Evolutionary conservation across 2,329 filamentous ascomycete species (phyloP), one percentile per base, ranked within the genome.

Genomic region (Fusarium piperis): DNA sequence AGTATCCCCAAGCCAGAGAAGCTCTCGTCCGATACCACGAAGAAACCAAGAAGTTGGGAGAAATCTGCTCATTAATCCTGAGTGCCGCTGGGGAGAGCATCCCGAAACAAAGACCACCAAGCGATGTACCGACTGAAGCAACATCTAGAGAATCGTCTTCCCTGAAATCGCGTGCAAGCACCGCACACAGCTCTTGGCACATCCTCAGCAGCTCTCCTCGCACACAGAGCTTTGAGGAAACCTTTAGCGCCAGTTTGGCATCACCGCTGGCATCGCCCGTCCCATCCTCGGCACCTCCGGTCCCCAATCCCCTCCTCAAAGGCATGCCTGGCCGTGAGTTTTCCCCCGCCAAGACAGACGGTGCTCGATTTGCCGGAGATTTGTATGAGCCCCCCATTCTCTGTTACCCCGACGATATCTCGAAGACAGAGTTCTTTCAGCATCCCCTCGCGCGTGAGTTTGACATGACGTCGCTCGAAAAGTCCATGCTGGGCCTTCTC

Each of bases 291-390:
- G 62, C 64, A 0, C 65, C 69, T 23, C 56, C 71, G 6, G 65
- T 69, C 9, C 74, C 74, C 0, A 75, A 78, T 33, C 95, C 82
- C 87, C 76, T 83, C 0, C 76, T 83, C 11, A 76, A 68, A 56
- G 81, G 82, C 7, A 78, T 81, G 62, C 81, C 82, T 1, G 82
- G 82, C 3, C 77, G 81, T 59, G 82, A 84, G 58, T 68, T 83
- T 11, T 81, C 80, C 0, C 76, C 76, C 4, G 79, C 82, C 15
- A 82, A 79, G 55, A 83, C 81, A 2, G 80, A 84, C 32, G 78
- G 77, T 6, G 79, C 80, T 15, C 74, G 74, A 4, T 81, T 83
- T 66, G 71, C 76, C n/a, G 74, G 75, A 30, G 81, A 83, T 36
- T 60, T 68, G 6, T 64, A 70, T 5, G 78, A 73, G 0, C 74